phyloP scores from a whole-genome alignment of 805 yeast species.

The Wickerhamiella parazyma region DNA sequence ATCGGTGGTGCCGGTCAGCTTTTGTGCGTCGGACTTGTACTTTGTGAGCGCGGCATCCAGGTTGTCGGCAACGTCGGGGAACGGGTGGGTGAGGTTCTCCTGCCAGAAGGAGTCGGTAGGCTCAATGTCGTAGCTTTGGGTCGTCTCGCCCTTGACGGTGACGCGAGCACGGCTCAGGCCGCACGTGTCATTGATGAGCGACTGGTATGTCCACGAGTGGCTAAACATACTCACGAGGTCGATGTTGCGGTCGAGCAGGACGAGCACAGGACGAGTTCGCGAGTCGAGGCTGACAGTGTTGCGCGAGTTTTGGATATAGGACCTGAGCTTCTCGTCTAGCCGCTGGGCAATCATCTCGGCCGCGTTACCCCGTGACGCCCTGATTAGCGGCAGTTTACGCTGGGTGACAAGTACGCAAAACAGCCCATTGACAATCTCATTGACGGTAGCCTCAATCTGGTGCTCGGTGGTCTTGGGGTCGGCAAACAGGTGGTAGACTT shows the following conservation, averaged over 20 bases:
- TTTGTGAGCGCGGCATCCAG: conserved; percentile 70
- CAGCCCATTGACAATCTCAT: conserved; percentile 61
- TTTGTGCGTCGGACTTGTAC: conserved; percentile 80
- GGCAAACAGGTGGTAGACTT: conserved; percentile 56
- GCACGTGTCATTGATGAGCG: conserved; percentile 89
- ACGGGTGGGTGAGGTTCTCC: conserved; percentile 71
- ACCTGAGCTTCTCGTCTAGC: conserved; percentile 71
- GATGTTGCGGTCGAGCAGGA: conserved; percentile 74
- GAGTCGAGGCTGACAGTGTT: conserved; percentile 15
- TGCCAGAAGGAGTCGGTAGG: conserved; percentile 91
- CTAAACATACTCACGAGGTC: conserved; percentile 89
- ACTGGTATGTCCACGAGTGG: conserved; percentile 96
- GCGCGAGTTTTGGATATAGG: conserved; percentile 63
- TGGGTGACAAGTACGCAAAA: conserved; percentile 67
- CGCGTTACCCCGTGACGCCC: conserved; percentile 87
- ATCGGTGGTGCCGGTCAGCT: conserved; percentile 56
- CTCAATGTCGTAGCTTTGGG: conserved; percentile 62
- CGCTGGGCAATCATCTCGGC: conserved; percentile 88
- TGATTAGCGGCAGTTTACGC: conserved; percentile 72
- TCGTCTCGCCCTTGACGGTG: conserved; percentile 31
- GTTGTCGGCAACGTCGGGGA: conserved; percentile 98
- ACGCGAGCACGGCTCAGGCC: conserved; percentile 71
- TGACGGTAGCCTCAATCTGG: conserved; percentile 53
- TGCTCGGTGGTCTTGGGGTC: conserved; percentile 62
- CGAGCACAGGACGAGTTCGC: conserved; percentile 56